These are phyloP conservation scores for Porogramme epimiltina DNA, from an alignment of 1,284 basidiomycete genomes.

Conservation along the genomic window DNA sequence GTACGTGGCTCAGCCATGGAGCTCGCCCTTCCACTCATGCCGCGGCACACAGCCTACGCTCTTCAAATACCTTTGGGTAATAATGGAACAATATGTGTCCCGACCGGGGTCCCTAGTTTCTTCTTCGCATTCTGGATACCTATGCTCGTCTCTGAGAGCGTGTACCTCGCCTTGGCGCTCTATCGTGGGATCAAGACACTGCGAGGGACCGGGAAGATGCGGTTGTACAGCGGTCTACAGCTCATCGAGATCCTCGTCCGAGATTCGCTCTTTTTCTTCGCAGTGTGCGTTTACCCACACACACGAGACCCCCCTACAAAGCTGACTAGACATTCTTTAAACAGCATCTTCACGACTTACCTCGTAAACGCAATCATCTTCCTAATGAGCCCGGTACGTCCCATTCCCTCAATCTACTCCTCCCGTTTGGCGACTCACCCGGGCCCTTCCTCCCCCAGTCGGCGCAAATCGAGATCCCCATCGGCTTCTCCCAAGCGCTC, in stretches of 20 bases:
- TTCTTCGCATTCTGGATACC: constrained; percentile 65
- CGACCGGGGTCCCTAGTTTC: constrained; percentile 36
- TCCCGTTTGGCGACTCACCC: no score
- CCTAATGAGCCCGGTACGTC: constrained; percentile 26
- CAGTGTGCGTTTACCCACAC: constrained; percentile 42
- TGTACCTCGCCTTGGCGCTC: constrained; percentile 52
- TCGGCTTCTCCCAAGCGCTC: constrained; percentile 59
- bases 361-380: constrained; percentile 57
- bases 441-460: constrained; percentile 14
- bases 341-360: constrained; percentile 57
- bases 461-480: constrained; percentile 49
- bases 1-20: constrained; percentile 37
- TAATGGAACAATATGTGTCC: constrained; percentile 41
- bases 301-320: no score
- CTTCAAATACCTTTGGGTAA: constrained; percentile 26
- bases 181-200: constrained; percentile 48
- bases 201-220: constrained; percentile 32
- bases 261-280: constrained; percentile 57
- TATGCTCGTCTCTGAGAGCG: constrained; percentile 51
- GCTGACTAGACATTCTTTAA: no score
- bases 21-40: background rate
- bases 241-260: constrained; percentile 52
- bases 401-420: no score
- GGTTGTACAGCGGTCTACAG: constrained; percentile 35
- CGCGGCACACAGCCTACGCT: constrained; percentile 6